Evolutionary conservation across 1,139 yeast genomes (phyloP), one percentile per base, ranked within the genome.

Genomic region (Arxiozyma slooffiae): DNA sequence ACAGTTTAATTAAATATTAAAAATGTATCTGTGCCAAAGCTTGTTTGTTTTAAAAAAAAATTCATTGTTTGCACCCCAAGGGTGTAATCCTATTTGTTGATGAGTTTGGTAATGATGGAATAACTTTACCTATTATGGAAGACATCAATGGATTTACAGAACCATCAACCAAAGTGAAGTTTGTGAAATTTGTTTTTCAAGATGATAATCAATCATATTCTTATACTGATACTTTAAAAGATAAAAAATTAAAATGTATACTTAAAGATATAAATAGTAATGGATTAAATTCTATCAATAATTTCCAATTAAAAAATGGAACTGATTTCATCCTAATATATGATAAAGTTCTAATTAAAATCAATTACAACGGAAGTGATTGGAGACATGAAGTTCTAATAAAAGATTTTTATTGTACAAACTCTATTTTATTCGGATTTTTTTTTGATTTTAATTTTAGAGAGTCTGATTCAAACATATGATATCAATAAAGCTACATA

Each of bases 391-490:
- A 80, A 38, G 73, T 81, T 38, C 70, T 87, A 26, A 76, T 78
- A 50, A 81, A 85, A 62, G 81, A 81, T 51, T 82, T 83, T 62
- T 75, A 74, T 58, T 85, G 89, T 43, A 71, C 73, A 21, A 67
- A 74, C 2, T 79, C 82, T 7, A 76, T 83, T 0, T 75, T 82
- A 52, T 68, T 70, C 47, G 74, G 79, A 47, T 84, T 85, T 45
- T 78, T n/a, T 78, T 60, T 69, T 88, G 52, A 71, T 87, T 39
- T 67, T 85, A 14, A 75, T 80, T 26, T 81, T 85, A 49, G 81
- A 81, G 24, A 92, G 85, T 56, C 75, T 81, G 49, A 73, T 87
- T 16, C 96, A 88, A 60, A 74, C 88, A 2, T 81, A 82, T 76
- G 71, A 70, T 36, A 73, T 79, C 1, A 62, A 75, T 22, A 78